Evolutionary conservation across 768 basidiomycete genomes (phyloP).

Genomic region (Trametes villosa): DNA sequence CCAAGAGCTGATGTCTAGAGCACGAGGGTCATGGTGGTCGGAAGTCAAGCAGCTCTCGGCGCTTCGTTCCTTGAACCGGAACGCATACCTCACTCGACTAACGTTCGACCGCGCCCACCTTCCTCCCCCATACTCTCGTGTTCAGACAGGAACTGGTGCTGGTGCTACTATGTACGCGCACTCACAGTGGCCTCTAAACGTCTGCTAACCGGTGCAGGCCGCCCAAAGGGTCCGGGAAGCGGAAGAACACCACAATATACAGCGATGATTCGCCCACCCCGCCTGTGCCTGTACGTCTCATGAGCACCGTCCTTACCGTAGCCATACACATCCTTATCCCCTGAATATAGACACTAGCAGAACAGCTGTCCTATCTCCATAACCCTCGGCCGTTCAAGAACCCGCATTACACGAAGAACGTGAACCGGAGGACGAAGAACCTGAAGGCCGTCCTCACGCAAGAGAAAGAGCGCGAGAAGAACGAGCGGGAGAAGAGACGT

Average conservation of each 20-base stretch:
- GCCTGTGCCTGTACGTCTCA: constrained; percentile 33
- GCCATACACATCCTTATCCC: neutral
- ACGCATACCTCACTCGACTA: no score
- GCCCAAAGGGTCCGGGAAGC: constrained; percentile 39
- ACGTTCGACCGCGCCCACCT: no score
- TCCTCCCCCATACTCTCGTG: no score
- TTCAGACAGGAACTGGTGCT: no score
- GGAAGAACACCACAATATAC: constrained; percentile 29
- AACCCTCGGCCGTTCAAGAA: constrained; percentile 80
- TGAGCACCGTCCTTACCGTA: neutral
- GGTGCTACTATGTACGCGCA: neutral
- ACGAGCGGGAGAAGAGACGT: constrained; percentile 63
- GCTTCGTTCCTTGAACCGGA: no score
- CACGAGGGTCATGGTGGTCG: no score
- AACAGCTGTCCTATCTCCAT: constrained; percentile 75
- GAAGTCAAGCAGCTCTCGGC: no score
- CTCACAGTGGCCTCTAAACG: neutral
- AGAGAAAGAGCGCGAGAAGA: constrained; percentile 77
- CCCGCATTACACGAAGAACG: constrained; percentile 66
- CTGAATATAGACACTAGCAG: constrained; percentile 64
- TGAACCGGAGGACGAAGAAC: constrained; percentile 76
- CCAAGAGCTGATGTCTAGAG: no score
- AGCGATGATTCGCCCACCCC: constrained; percentile 38
- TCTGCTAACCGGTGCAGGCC: constrained; percentile 31
- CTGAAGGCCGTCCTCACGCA: constrained; percentile 77